Percentiles rank a stretch among this genome's conserved stretches.
phyloP scores from a whole-genome alignment of 2,329 filamentous ascomycete species.

The Aspergillus candidus region DNA sequence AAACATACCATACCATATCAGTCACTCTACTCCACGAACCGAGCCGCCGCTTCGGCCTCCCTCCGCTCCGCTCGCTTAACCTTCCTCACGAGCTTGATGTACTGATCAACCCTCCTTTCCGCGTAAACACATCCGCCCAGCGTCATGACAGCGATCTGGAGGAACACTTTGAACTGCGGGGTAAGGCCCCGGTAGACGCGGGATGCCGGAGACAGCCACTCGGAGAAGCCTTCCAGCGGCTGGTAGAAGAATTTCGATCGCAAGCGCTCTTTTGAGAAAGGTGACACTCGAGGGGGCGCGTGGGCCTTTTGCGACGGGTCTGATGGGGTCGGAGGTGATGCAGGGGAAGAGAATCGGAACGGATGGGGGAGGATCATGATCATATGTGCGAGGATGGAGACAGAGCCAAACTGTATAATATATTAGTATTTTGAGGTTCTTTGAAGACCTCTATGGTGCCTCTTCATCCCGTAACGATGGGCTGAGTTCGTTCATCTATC shows the following conservation, averaged over 20 bases:
- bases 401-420: conserved; percentile 36
- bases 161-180: conserved; percentile 45
- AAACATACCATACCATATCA: too few relatives aligned
- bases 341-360: conserved; percentile 33
- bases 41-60: conserved; percentile 23
- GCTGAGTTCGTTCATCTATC: neutral
- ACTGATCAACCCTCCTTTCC: conserved; percentile 41
- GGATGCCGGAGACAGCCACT: conserved; percentile 39
- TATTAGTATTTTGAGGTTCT: neutral
- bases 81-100: conserved; percentile 38
- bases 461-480: neutral
- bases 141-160: conserved; percentile 44
- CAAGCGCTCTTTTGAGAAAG: conserved; percentile 26
- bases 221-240: conserved; percentile 45
- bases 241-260: conserved; percentile 31
- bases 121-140: conserved; percentile 46
- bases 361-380: conserved; percentile 40
- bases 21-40: conserved; percentile 8
- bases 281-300: conserved; percentile 14
- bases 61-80: conserved; percentile 37
- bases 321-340: conserved; percentile 21
- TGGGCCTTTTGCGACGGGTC: conserved; percentile 8
- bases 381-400: conserved; percentile 43
- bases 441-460: too few relatives aligned
- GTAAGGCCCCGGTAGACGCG: conserved; percentile 44